Conservation (phyloP, 176 grass and related monocot genomes). For the Triticum urartu region DNA sequence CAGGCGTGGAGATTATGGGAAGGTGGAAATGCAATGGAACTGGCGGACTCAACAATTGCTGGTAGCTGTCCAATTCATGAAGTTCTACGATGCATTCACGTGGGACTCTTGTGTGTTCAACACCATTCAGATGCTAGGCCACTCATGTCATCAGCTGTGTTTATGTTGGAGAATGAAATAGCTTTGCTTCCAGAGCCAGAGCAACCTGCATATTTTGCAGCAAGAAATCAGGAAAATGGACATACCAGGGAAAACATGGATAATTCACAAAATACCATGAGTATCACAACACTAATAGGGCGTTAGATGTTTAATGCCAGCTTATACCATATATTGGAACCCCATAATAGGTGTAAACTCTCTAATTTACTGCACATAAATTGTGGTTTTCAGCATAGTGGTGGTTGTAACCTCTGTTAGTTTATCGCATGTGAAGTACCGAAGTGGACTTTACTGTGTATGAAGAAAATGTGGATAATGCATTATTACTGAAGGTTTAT, state of each 20-base stretch:
- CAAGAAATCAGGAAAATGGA: neutral
- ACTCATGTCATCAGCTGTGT: conserved; percentile 41
- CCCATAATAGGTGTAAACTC: neutral
- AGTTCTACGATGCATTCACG: conserved; percentile 29
- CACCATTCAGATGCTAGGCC: conserved; percentile 50
- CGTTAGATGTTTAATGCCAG: neutral
- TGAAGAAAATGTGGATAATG: no score
- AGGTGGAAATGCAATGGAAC: conserved; percentile 26
- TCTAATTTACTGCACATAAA: neutral
- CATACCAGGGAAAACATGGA: neutral
- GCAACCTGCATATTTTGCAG: conserved; percentile 24
- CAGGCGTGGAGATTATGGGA: conserved; percentile 60
- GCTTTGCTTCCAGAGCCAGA: conserved; percentile 19
- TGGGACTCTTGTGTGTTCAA: conserved; percentile 52
- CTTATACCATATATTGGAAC: neutral
- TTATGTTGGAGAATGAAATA: conserved; percentile 38
- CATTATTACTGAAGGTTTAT: no score
- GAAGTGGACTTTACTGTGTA: neutral
- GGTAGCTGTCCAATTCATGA: conserved; percentile 16
- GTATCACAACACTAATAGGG: neutral
- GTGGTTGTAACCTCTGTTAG: neutral
- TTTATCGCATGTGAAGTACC: neutral
- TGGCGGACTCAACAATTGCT: conserved; percentile 32
- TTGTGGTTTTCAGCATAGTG: neutral
- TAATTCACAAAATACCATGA: neutral